Percentiles rank a stretch among this genome's conserved stretches.
Conservation (phyloP, 164 flowering plant species). For the Tetrastigma voinierianum region DNA sequence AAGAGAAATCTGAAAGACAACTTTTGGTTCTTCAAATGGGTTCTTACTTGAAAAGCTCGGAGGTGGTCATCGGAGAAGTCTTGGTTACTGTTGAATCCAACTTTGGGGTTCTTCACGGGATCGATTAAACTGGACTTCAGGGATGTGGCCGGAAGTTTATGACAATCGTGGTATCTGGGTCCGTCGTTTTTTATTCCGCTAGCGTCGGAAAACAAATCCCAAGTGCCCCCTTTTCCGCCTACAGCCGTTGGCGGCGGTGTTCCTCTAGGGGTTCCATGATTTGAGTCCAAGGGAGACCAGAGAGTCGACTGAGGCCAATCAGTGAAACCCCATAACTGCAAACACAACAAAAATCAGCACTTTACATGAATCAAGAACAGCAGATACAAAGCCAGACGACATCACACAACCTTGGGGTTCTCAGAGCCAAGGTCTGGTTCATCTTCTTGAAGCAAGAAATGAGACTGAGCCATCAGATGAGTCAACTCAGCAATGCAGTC, state of each 20-base stretch:
- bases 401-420: background rate
- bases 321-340: conserved; percentile 11
- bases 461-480: conserved; percentile 52
- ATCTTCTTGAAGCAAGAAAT: conserved; percentile 43
- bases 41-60: conserved; percentile 22
- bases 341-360: background rate
- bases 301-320: conserved; percentile 16
- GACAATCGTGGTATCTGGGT: no score
- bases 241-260: conserved; percentile 14
- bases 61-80: conserved; percentile 17
- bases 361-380: background rate
- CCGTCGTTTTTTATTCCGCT: no score
- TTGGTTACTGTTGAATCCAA: background rate
- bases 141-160: no score
- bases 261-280: conserved; percentile 11
- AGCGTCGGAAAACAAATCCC: background rate
- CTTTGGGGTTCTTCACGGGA: no score
- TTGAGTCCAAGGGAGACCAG: conserved; percentile 19
- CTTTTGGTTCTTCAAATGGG: no score
- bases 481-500: conserved; percentile 47
- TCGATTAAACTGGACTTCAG: no score
- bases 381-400: background rate
- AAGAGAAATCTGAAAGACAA: no score
- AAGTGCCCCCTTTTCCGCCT: background rate
- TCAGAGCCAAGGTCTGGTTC: conserved; percentile 9